Percentiles rank a stretch among this genome's conserved stretches.
Conservation (phyloP, 164 flowering plant species). For the Amborella trichopoda region DNA sequence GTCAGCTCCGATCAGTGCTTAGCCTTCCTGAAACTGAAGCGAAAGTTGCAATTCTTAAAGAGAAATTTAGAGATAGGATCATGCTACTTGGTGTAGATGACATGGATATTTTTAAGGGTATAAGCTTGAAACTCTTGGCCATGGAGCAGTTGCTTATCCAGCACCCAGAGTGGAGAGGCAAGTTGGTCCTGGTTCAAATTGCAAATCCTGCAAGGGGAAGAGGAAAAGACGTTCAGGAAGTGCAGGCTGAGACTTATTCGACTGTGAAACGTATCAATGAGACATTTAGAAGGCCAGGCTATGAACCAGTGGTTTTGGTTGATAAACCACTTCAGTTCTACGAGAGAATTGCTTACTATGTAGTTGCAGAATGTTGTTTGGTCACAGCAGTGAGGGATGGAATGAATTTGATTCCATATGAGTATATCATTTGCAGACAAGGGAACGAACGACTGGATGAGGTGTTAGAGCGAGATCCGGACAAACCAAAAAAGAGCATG, state of each 20-base stretch:
- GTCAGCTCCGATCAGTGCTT: slow-evolving; percentile 45
- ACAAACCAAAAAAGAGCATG: slow-evolving; percentile 54
- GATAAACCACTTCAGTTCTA: slow-evolving; percentile 37
- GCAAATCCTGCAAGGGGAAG: slow-evolving; percentile 65
- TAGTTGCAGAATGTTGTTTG: slow-evolving; percentile 58
- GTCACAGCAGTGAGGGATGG: slow-evolving; percentile 78
- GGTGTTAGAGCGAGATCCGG: slow-evolving; percentile 24
- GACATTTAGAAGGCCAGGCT: slow-evolving; percentile 39
- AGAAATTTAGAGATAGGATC: slow-evolving; percentile 30
- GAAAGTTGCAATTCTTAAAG: slow-evolving; percentile 38
- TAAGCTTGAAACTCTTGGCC: slow-evolving; percentile 59
- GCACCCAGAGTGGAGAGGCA: slow-evolving; percentile 59
- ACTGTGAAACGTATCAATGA: slow-evolving; percentile 45
- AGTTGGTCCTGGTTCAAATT: slow-evolving; percentile 66
- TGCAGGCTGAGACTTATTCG: slow-evolving; percentile 40
- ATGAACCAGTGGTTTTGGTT: slow-evolving; percentile 44
- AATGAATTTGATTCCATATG: slow-evolving; percentile 73
- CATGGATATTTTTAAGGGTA: slow-evolving; percentile 77
- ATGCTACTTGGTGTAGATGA: slow-evolving; percentile 73
- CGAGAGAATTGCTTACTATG: slow-evolving; percentile 60
- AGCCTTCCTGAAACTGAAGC: slow-evolving; percentile 49
- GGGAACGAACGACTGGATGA: slow-evolving; percentile 46
- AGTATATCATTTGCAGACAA: slow-evolving; percentile 53
- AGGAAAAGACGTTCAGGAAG: slow-evolving; percentile 67
- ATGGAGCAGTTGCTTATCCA: slow-evolving; percentile 61